Percentiles rank a stretch among this genome's conserved stretches.
Evolutionary conservation across 306 rosid species (phyloP).

Genomic region (Oxytropis ochrocephala): DNA sequence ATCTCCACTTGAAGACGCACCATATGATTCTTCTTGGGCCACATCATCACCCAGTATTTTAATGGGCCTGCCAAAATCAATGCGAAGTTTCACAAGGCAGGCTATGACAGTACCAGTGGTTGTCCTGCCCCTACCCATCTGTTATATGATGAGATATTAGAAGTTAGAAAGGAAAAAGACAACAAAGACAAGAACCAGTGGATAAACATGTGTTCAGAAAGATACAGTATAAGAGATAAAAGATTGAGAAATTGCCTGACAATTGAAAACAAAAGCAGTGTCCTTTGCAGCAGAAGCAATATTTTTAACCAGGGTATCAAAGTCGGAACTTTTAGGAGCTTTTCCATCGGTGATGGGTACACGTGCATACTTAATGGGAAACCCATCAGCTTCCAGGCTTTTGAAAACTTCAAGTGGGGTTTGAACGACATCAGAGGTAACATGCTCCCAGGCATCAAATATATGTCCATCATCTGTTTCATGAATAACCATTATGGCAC

Average conservation of each 20-base stretch:
- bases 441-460: constrained; percentile 84
- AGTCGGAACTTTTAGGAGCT: constrained; percentile 90
- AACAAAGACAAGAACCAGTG: not conserved
- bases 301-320: constrained; percentile 65
- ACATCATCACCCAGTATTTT: constrained; percentile 53
- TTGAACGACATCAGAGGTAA: constrained; percentile 58
- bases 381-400: constrained; percentile 66
- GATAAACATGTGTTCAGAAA: not conserved
- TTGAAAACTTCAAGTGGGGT: constrained; percentile 87
- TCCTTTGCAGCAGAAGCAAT: constrained; percentile 71
- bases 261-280: constrained; percentile 82
- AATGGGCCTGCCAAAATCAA: constrained; percentile 76
- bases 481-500: constrained; percentile 89
- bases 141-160: constrained; percentile 23
- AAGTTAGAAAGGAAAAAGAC: constrained; percentile 8
- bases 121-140: constrained; percentile 97
- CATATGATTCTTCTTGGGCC: constrained; percentile 44
- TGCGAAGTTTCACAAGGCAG: constrained; percentile 81
- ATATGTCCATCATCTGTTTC: constrained; percentile 79
- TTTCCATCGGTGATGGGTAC: constrained; percentile 92
- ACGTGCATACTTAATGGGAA: constrained; percentile 87
- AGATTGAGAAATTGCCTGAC: constrained; percentile 58
- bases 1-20: constrained; percentile 68
- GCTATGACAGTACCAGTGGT: constrained; percentile 94
- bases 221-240: constrained; percentile 13